Evolutionary conservation across 2,329 filamentous ascomycete species (phyloP).

Genomic region (Amauroascus verrucosus): DNA sequence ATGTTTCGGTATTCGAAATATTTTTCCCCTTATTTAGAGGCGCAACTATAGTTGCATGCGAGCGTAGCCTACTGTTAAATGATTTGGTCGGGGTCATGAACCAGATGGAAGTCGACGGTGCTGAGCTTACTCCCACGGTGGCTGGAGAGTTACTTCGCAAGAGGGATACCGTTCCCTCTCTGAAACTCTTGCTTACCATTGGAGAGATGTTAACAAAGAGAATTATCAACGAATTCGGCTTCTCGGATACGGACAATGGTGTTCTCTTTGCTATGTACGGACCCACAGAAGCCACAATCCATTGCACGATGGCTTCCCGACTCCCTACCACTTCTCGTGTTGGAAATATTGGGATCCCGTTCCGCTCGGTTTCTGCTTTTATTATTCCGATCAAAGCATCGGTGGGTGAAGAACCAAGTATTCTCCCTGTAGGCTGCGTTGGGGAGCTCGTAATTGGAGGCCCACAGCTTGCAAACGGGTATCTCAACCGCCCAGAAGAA

Average conservation of each 20-base stretch:
- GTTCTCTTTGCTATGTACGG: conserved; percentile 91
- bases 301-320: conserved; percentile 65
- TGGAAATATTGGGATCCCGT: conserved; percentile 63
- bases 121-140: conserved; percentile 81
- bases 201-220: conserved; percentile 80
- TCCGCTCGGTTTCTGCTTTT: conserved; percentile 72
- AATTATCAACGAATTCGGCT: conserved; percentile 71
- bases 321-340: conserved; percentile 50
- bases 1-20: conserved; percentile 90
- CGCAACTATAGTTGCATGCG: conserved; percentile 60
- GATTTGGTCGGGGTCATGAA: conserved; percentile 61
- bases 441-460: conserved; percentile 79
- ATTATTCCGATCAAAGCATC: conserved; percentile 45
- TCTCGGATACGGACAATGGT: conserved; percentile 41
- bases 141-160: conserved; percentile 63
- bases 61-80: conserved; percentile 59
- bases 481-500: conserved; percentile 70
- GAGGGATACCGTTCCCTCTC: conserved; percentile 54
- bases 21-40: conserved; percentile 76
- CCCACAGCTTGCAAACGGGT: conserved; percentile 65
- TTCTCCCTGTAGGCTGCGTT: conserved; percentile 56
- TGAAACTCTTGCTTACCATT: conserved; percentile 71
- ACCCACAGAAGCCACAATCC: conserved; percentile 82
- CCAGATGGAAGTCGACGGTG: conserved; percentile 62
- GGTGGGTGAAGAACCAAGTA: conserved; percentile 28